These are phyloP conservation scores for Wickerhamiella australiensis DNA, from an alignment of 805 yeast species.

Conservation along the genomic window DNA sequence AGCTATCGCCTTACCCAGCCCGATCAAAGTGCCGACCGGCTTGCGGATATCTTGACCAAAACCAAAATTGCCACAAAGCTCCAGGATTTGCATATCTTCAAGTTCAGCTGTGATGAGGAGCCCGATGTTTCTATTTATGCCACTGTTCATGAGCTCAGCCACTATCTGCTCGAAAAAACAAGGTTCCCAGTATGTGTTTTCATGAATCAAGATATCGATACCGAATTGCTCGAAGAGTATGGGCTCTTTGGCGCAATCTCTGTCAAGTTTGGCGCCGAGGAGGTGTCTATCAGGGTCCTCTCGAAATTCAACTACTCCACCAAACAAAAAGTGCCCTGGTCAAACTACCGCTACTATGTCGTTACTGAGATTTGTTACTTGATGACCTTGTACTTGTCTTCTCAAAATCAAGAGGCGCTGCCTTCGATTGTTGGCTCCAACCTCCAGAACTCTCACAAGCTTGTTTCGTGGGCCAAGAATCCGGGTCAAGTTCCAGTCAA, in stretches of 20 bases:
- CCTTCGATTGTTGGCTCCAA: constrained; percentile 27
- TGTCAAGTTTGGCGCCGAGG: constrained; percentile 33
- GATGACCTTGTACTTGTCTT: constrained; percentile 28
- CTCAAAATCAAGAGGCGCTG: constrained; percentile 28
- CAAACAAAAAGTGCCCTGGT: constrained; percentile 23
- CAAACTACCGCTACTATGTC: constrained; percentile 30
- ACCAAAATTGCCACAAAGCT: constrained; percentile 64
- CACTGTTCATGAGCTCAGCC: constrained; percentile 30
- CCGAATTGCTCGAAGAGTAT: constrained; percentile 29
- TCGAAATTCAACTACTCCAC: constrained; percentile 22
- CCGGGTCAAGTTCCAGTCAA: constrained; percentile 10
- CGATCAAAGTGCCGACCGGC: constrained; percentile 28
- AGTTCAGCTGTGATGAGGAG: constrained; percentile 26
- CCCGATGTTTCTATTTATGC: constrained; percentile 24
- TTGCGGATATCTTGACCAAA: constrained; percentile 49
- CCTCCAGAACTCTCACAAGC: constrained; percentile 17
- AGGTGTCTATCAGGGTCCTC: constrained; percentile 19
- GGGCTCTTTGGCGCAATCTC: constrained; percentile 39
- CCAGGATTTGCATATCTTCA: constrained; percentile 79
- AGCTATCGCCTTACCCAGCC: constrained; percentile 22
- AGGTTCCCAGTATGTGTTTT: constrained; percentile 54
- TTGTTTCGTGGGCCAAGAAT: constrained; percentile 24
- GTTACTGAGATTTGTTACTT: constrained; percentile 32
- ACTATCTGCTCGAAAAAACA: constrained; percentile 26
- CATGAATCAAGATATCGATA: constrained; percentile 42